Evolutionary conservation across 768 basidiomycete species (phyloP), one percentile per base, ranked within the genome.

Genomic region (Amanita muscaria): DNA sequence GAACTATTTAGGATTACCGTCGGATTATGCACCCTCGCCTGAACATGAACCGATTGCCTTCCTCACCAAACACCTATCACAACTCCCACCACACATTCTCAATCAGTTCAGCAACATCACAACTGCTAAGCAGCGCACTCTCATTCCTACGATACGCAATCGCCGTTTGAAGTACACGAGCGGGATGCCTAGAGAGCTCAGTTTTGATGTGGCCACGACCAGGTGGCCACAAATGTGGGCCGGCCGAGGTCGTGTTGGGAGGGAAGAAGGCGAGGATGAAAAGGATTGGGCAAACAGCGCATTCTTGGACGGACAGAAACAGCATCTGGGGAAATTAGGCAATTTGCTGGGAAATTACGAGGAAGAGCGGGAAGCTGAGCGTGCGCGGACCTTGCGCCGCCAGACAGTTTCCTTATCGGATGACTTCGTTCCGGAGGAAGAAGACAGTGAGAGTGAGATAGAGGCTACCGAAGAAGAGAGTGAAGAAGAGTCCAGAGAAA

Each of bases 321-420:
- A 76, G 50, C 74, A 80, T 48, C 73, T 89, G 9, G 85, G 85
- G 29, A 85, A 83, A 50, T 60, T 88, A 14, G 87, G 77, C 2
- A 58, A 57, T 4, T 63, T 91, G 7, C 62, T 91, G 7, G 78
- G 74, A 3, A 77, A 69, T 5, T 88, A 85, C 54, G 87, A 88
- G 53, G 87, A 85, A 53, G 87, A 87, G 56, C 70, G 88, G 48
- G 80, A 79, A 57, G 77, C 74, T 1, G 80, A 87, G 54, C 68
- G 79, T 19, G 60, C 76, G 15, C 67, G 80, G 43, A 55, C 51
- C 14, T 48, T 74, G 15, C 68, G 77, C 47, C 66, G 71, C 31
- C 63, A 65, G 33, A 59, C 65, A 40, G 64, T 59, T 33, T 51
- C 51, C 7, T 56, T 51, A 21, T 59, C 63, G 30, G 65, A 72